Evolutionary conservation across 2,329 filamentous ascomycete species (phyloP), one percentile per base, ranked within the genome.

Genomic region (Didymella sp.): DNA sequence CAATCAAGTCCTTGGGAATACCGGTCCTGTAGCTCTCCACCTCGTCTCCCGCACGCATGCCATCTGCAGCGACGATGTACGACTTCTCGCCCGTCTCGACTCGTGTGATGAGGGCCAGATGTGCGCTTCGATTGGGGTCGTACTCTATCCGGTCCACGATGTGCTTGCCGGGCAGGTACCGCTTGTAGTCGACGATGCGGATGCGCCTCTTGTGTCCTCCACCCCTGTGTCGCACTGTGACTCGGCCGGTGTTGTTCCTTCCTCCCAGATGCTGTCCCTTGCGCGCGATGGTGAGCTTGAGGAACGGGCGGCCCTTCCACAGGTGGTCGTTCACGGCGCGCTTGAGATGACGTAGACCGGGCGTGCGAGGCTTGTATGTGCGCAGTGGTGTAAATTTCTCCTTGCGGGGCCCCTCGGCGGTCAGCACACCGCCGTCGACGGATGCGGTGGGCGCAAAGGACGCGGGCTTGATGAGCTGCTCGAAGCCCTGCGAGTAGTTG

Each of bases 51-150:
- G 90, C 91, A 60, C 94, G 84, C 86, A 97, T 89, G 11, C 95
- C 95, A 67, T 99, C 95, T 0, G 95, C 87, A n/a, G 95, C 95
- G 57, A 99, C 82, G 63, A 99, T 96, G 77, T 99, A 99, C 64
- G 88, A 91, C 79, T 95, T 88, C 64, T 84, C 85, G 12, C 87
- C 85, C 0, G 89, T 94, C 44, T 86, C 84, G 63, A 92, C 81
- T 68, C 90, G 87, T 46, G 87, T 92, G 44, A 97, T 72, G 53
- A 99, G 83, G 6, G 95, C 95, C 76, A 99, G 93, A 74, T 99
- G 95, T 13, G 94, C 92, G 69, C 88, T 96, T 48, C 95, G 89
- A 64, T 92, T 92, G 0, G 95, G 95, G 70, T 99, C 96, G 76
- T 98, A 93, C 77, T 99, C 95, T 71, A 99, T 95, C 59, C 95